Evolutionary conservation across 75 land plant species (phyloP), one percentile per base, ranked within the genome.

Genomic region (Gnetum montanum): DNA sequence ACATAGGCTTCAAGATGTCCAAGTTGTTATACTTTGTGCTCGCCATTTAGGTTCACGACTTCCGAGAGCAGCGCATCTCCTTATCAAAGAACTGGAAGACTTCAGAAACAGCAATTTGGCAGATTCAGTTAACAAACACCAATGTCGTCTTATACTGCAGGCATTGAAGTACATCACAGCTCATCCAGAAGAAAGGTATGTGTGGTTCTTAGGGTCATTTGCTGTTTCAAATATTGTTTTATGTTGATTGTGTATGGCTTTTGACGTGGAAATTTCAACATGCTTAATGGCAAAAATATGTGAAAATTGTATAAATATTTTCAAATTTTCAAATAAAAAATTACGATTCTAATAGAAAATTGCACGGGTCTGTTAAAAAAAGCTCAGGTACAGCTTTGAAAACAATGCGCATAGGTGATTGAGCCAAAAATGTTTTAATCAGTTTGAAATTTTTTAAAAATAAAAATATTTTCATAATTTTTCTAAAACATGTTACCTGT

Each of bases 91-190:
- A 55, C 73, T 95, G 48, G 99, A 95, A 57, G 99, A 95, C 26
- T 95, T 83, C 58, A 72, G 97, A 51, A 73, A 18, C 59, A 80
- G 67, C 73, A 51, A 49, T 18, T 66, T 83, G 40, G 91, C 96
- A 61, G 99, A 95, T 78, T 80, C 88, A 46, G 99, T 95, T 30
- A 83, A 63, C 80, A 95, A 95, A 69, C 99, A 95, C 62, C 99
- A 95, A 48, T 83, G 87, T 60, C 85, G 87, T 35, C 79, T 89
- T 34, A 80, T 95, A 43, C 50, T 95, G 70, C 96, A 90, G 77
- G 81, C 74, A 47, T 66, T 90, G 24, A 90, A 90, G 53, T 78
- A 90, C 58, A 65, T 66, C 23, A 52, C 85, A 15, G 73, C 41
- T 36, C 80, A 90, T 59, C 76, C 90, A 16, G 96, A 82, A 20